Percentiles rank a stretch among this genome's conserved stretches.
These are phyloP conservation scores for Paramyrothecium roridum DNA, from an alignment of 2,329 filamentous ascomycete species.

Conservation along the genomic window DNA sequence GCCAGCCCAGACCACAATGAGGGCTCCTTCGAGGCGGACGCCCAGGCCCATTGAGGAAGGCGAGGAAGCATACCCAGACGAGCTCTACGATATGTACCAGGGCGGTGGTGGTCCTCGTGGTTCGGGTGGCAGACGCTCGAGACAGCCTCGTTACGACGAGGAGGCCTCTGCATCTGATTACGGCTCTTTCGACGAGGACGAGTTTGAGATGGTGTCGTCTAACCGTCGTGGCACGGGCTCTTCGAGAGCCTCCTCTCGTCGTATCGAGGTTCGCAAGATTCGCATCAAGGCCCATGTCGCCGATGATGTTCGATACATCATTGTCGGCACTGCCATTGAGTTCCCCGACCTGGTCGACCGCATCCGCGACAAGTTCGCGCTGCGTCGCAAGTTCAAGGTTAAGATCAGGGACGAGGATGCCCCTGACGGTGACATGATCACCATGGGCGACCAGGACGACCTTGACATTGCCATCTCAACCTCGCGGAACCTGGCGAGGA, in stretches of 20 bases:
- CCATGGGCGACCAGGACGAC: constrained; percentile 94
- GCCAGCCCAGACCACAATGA: constrained; percentile 37
- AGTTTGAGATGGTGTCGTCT: constrained; percentile 74
- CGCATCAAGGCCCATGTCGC: constrained; percentile 83
- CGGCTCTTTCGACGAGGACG: constrained; percentile 68
- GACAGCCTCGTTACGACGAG: constrained; percentile 67
- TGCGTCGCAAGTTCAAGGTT: constrained; percentile 78
- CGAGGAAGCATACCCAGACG: constrained; percentile 63
- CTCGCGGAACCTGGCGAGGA: constrained; percentile 65
- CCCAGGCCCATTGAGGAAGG: constrained; percentile 42
- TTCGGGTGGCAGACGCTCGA: constrained; percentile 24
- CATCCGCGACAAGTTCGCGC: constrained; percentile 82
- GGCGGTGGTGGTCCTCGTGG: constrained; percentile 33
- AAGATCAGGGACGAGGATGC: constrained; percentile 80
- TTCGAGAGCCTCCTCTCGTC: constrained; percentile 52
- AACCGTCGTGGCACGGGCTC: constrained; percentile 44
- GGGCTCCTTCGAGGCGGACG: constrained; percentile 22
- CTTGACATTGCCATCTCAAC: constrained; percentile 79
- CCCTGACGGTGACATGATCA: constrained; percentile 85
- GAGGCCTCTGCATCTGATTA: constrained; percentile 74
- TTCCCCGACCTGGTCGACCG: constrained; percentile 76
- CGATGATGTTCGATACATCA: constrained; percentile 89
- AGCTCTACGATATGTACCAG: constrained; percentile 65
- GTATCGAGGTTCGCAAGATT: constrained; percentile 71
- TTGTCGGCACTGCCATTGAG: constrained; percentile 70